Percentiles rank a stretch among this genome's conserved stretches.
phyloP scores from a whole-genome alignment of 345 rosid species.

The Pistacia atlantica region DNA sequence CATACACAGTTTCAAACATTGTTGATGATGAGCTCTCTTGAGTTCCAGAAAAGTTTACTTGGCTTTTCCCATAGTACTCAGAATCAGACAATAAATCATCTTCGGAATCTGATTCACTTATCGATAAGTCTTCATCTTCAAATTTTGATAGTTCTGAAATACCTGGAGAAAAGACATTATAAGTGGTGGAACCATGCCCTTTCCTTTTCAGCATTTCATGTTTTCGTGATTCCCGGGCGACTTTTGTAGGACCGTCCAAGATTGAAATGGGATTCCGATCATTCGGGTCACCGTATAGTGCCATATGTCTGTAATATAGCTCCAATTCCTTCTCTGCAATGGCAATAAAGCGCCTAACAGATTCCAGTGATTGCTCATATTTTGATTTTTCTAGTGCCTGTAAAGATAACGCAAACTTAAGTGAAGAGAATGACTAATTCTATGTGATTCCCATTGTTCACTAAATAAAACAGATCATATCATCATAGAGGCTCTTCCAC shows the following conservation, averaged over 20 bases:
- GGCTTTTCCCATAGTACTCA: constrained; percentile 10
- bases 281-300: constrained; percentile 4
- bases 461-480: not conserved
- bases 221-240: constrained; percentile 31
- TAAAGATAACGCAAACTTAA: constrained; percentile 14
- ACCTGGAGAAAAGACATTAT: constrained; percentile 18
- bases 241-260: constrained; percentile 39
- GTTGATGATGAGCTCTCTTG: too few species aligned
- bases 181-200: constrained; percentile 4
- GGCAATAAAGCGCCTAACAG: constrained; percentile 75
- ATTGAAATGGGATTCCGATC: constrained; percentile 54
- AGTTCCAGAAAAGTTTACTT: constrained; percentile 12
- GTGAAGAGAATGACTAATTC: not conserved
- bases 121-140: constrained; percentile 33
- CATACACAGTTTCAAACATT: constrained; percentile 10
- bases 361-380: constrained; percentile 77
- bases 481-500: too few species aligned
- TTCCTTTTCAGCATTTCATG: constrained; percentile 20
- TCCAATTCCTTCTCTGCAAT: constrained; percentile 14
- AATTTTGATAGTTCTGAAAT: constrained; percentile 31
- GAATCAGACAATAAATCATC: constrained; percentile 13
- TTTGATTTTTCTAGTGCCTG: constrained; percentile 45
- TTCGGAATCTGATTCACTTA: constrained; percentile 36
- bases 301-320: too few species aligned
- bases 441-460: not conserved